Percentiles rank a stretch among this genome's conserved stretches.
Conservation (phyloP, 2,329 filamentous ascomycete species). For the Hypoxylon sp. region DNA sequence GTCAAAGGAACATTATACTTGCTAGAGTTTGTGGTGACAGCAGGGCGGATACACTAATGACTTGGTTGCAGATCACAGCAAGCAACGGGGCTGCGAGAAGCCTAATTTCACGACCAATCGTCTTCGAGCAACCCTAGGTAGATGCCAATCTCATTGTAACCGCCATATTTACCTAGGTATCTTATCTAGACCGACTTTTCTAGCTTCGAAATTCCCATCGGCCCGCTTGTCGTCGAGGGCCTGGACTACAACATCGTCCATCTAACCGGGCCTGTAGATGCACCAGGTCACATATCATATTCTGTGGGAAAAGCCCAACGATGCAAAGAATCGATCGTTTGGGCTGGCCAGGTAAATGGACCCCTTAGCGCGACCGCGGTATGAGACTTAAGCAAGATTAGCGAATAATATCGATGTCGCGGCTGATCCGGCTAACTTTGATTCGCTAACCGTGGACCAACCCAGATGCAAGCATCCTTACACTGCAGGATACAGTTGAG, state of each 20-base stretch:
- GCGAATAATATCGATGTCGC: conserved; percentile 38
- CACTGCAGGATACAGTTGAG: conserved; percentile 35
- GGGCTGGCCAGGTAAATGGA: conserved; percentile 30
- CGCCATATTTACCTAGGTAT: conserved; percentile 14
- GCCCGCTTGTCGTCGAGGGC: conserved; percentile 26
- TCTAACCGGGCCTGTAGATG: conserved; percentile 23
- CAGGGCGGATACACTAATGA: conserved; percentile 33
- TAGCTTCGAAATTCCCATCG: conserved; percentile 24
- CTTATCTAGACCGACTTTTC: conserved; percentile 37
- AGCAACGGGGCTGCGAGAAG: conserved; percentile 41
- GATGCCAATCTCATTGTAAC: conserved; percentile 31
- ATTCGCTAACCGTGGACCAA: conserved; percentile 34
- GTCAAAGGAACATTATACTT: conserved; percentile 21
- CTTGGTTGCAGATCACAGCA: conserved; percentile 37
- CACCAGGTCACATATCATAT: conserved; percentile 40
- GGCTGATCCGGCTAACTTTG: conserved; percentile 39
- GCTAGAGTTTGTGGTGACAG: conserved; percentile 26
- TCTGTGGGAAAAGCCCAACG: conserved; percentile 37
- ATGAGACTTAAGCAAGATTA: conserved; percentile 36
- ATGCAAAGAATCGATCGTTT: conserved; percentile 39
- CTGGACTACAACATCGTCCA: conserved; percentile 33
- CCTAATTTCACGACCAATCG: conserved; percentile 40
- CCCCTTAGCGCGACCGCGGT: conserved; percentile 35
- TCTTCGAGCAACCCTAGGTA: conserved; percentile 26
- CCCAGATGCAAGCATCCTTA: conserved; percentile 34